Conservation (phyloP, 1,284 basidiomycete genomes). For the Pseudozyma hubeiensis region DNA sequence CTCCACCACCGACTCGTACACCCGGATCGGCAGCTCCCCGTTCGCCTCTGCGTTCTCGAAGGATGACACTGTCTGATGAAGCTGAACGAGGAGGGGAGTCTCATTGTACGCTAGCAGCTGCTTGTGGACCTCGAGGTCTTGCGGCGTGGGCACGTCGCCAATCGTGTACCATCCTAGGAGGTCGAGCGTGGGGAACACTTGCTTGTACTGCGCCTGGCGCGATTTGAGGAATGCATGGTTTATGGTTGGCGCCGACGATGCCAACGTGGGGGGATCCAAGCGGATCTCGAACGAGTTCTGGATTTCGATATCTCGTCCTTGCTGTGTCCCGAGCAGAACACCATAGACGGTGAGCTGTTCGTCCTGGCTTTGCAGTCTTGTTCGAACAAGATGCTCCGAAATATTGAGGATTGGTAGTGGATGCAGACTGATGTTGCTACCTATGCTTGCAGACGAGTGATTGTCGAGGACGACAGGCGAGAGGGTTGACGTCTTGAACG, state of each 20-base stretch:
- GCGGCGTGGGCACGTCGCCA: slow-evolving; percentile 77
- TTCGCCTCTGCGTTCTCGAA: slow-evolving; percentile 35
- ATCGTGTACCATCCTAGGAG: slow-evolving; percentile 97
- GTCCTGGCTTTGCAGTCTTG: slow-evolving; percentile 75
- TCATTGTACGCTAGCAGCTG: slow-evolving; percentile 74
- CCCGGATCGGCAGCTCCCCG: slow-evolving; percentile 57
- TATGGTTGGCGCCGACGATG: slow-evolving; percentile 15
- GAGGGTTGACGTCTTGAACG: slow-evolving; percentile 27
- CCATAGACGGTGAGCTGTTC: slow-evolving; percentile 76
- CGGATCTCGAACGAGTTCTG: slow-evolving; percentile 94
- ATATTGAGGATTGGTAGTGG: slow-evolving; percentile 96
- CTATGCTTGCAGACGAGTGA: slow-evolving; percentile 28
- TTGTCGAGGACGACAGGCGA: slow-evolving; percentile 48
- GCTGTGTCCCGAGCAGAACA: slow-evolving; percentile 91
- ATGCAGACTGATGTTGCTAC: slow-evolving; percentile 72
- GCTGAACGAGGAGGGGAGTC: slow-evolving; percentile 71
- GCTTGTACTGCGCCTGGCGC: slow-evolving; percentile 92
- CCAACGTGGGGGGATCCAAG: slow-evolving; percentile 63
- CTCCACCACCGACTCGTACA: slow-evolving; percentile 61
- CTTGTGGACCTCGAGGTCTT: slow-evolving; percentile 84
- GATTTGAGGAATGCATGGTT: slow-evolving; percentile 76
- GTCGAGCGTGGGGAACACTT: slow-evolving; percentile 95
- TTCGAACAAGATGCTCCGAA: slow-evolving; percentile 90
- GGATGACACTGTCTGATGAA: slow-evolving; percentile 68
- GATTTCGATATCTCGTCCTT: slow-evolving; percentile 92